Evolutionary conservation across 202 grass and related monocot species (phyloP), one percentile per base, ranked within the genome.

Genomic region (Zizania palustris): DNA sequence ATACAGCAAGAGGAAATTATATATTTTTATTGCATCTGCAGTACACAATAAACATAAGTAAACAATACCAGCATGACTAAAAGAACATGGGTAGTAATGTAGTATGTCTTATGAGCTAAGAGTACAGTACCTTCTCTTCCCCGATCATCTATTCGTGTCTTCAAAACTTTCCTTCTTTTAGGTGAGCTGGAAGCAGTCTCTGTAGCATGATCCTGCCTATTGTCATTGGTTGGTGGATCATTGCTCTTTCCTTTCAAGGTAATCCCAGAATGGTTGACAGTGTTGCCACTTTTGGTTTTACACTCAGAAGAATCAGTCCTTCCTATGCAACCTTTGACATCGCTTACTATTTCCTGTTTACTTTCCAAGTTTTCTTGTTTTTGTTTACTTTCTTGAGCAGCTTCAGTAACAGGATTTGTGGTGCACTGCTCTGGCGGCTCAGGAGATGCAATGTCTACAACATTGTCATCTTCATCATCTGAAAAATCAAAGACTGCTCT

Each of bases 151-250:
- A 99, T 99, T 8, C 78, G 71, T 49, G 81, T 99, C 86, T 93
- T 99, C 72, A 95, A 84, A 49, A 96, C 85, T 79, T 99, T 99
- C 77, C 78, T 93, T 75, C 89, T 91, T 84, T 99, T 96, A 2
- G 92, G 87, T 70, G 87, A 85, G 67, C 65, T 82, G 15, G 86
- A 70, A 72, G 77, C 65, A 83, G 86, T 45, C 79, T 50, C 48
- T 50, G 44, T 60, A 33, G 41, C 39, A 65, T 65, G 67, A 88
- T 88, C 78, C 55, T 80, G 49, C 67, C 84, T 90, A 65, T 73
- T 86, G 9, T 28, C 63, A 40, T 87, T 79, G 49, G 60, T 4
- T n/a, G 72, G 72, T 84, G 82, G 39, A 74, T 40, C 69, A 16
- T 65, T 73, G 59, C 19, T 41, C 83, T 90, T 97, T 54, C 74